Evolutionary conservation across 495 filamentous ascomycete species (phyloP).

Genomic region (Xylaria bambusicola): DNA sequence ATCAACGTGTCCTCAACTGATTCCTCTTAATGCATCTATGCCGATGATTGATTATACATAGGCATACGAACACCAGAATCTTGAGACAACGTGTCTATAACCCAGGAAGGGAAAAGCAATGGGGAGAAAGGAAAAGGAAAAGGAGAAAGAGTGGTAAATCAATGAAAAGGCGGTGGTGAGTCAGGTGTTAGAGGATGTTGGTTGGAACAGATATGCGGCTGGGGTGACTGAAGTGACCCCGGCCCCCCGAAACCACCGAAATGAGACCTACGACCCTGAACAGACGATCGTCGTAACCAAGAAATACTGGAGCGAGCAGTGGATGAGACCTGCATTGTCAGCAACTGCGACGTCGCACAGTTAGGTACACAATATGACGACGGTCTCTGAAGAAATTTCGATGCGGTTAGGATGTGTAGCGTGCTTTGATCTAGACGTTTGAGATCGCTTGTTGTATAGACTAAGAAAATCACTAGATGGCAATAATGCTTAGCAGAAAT

Average conservation of each 20-base stretch:
- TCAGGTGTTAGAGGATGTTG: constrained; percentile 22
- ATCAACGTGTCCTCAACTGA: constrained; percentile 12
- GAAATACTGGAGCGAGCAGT: constrained; percentile 5
- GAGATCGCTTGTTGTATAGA: too few relatives aligned
- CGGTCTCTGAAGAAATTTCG: neutral
- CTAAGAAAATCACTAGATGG: too few relatives aligned
- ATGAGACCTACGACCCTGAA: constrained; percentile 34
- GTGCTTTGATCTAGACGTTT: too few relatives aligned
- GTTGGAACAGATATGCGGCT: constrained; percentile 28
- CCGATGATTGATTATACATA: neutral
- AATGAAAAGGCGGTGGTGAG: constrained; percentile 3
- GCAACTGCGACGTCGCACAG: constrained; percentile 16
- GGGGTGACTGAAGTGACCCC: constrained; percentile 12
- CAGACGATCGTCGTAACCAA: constrained; percentile 32
- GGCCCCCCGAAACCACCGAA: constrained; percentile 37
- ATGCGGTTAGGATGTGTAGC: too few relatives aligned
- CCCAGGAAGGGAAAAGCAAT: too few relatives aligned
- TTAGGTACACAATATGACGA: neutral
- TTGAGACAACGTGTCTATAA: too few relatives aligned
- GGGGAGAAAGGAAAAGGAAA: neutral
- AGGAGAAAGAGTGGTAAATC: constrained; percentile 1
- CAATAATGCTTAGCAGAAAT: too few relatives aligned
- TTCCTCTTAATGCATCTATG: too few relatives aligned
- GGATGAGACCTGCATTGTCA: constrained; percentile 18
- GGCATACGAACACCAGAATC: neutral